A percentile compares a stretch with the other conserved stretches of the same genome.
phyloP scores from a whole-genome alignment of 192 early-diverging fungal species.

The Mortierella alpina region DNA sequence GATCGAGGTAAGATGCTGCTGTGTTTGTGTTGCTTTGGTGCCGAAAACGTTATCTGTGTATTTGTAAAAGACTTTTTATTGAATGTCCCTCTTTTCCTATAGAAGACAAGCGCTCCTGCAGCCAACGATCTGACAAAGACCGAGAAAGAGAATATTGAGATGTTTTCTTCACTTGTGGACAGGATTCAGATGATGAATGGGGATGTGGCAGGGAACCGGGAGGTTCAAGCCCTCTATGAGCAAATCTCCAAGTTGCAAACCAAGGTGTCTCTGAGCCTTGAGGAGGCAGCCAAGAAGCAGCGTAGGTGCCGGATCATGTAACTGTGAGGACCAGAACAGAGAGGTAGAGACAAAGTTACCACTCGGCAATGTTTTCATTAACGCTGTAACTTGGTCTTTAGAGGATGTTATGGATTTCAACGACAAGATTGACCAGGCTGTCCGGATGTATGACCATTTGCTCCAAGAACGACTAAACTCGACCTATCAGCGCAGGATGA shows the following conservation, averaged over 20 bases:
- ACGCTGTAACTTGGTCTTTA: conserved; percentile 1
- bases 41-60: background rate
- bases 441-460: conserved; percentile 88
- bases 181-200: conserved; percentile 82
- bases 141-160: conserved; percentile 90
- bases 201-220: conserved; percentile 78
- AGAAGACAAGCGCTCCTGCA: conserved; percentile 28
- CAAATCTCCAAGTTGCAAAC: conserved; percentile 89
- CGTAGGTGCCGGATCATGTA: conserved; percentile 40
- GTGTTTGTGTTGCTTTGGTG: background rate
- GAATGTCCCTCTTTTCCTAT: background rate
- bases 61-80: conserved; percentile 1
- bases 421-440: conserved; percentile 83
- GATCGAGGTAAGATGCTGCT: conserved; percentile 21
- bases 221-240: conserved; percentile 87
- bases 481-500: conserved; percentile 36
- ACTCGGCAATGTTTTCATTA: too few species aligned
- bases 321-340: background rate
- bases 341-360: background rate
- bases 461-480: conserved; percentile 77
- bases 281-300: conserved; percentile 84
- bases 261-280: conserved; percentile 80
- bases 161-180: conserved; percentile 90
- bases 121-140: conserved; percentile 73
- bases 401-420: conserved; percentile 81